Percentiles rank a stretch among this genome's conserved stretches.
phyloP scores from a whole-genome alignment of 2,329 filamentous ascomycete genomes.

The Septoria petroselini region DNA sequence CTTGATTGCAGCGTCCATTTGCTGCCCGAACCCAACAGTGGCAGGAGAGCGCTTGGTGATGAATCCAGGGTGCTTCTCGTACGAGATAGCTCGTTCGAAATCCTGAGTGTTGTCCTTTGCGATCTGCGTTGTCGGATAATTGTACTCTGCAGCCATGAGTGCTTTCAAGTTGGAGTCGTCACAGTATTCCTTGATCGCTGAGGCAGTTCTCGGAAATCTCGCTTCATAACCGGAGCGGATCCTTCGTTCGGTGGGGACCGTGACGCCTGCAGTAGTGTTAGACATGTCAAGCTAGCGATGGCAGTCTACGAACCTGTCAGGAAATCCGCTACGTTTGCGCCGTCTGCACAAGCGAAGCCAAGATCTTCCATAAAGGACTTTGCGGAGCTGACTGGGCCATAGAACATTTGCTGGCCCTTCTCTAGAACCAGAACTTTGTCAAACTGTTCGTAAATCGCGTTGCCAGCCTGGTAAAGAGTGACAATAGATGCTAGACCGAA shows the following conservation, averaged over 20 bases:
- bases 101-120: slow-evolving; percentile 51
- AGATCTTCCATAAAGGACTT: slow-evolving; percentile 61
- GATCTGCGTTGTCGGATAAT: slow-evolving; percentile 51
- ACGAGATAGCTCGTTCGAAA: slow-evolving; percentile 53
- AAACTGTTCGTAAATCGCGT: slow-evolving; percentile 65
- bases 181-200: slow-evolving; percentile 49
- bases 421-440: slow-evolving; percentile 68
- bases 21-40: slow-evolving; percentile 53
- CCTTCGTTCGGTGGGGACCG: slow-evolving; percentile 51
- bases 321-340: slow-evolving; percentile 63
- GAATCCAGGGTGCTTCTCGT: slow-evolving; percentile 53
- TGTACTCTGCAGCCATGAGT: slow-evolving; percentile 54
- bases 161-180: slow-evolving; percentile 49
- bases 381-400: slow-evolving; percentile 57
- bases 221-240: slow-evolving; percentile 39
- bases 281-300: no score
- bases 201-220: slow-evolving; percentile 45
- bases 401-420: slow-evolving; percentile 63
- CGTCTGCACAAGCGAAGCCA: slow-evolving; percentile 60
- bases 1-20: slow-evolving; percentile 56
- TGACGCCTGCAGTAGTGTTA: slow-evolving; percentile 40
- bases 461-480: slow-evolving; percentile 66
- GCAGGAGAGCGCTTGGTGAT: slow-evolving; percentile 50
- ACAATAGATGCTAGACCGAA: slow-evolving; percentile 58
- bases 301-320: slow-evolving; percentile 47